phyloP scores from a whole-genome alignment of 352 stramenopile genomes.

The Phytophthora citricola region DNA sequence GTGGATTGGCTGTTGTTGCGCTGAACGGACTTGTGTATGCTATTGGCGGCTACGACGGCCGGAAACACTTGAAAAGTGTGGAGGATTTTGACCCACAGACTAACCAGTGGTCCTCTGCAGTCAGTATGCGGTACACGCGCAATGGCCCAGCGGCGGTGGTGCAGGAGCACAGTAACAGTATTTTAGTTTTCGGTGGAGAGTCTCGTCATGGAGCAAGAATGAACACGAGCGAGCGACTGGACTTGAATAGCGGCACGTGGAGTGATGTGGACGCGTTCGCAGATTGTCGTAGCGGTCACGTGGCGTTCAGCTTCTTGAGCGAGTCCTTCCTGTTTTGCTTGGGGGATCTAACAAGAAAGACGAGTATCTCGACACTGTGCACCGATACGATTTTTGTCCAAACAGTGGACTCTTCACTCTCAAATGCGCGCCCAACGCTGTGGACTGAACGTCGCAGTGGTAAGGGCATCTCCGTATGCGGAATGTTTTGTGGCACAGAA shows the following conservation, averaged over 20 bases:
- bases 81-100: constrained; percentile 61
- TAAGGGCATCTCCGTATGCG: constrained; percentile 42
- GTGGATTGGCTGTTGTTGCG: constrained; percentile 60
- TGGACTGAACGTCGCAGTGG: constrained; percentile 67
- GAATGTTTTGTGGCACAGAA: constrained; percentile 51
- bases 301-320: constrained; percentile 59
- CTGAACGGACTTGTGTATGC: constrained; percentile 60
- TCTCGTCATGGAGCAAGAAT: constrained; percentile 69
- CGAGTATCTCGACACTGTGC: constrained; percentile 73
- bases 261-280: constrained; percentile 61
- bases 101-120: constrained; percentile 53
- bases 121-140: constrained; percentile 62
- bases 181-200: constrained; percentile 75
- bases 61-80: constrained; percentile 68
- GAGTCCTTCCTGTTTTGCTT: constrained; percentile 78
- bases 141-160: constrained; percentile 69
- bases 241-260: constrained; percentile 53
- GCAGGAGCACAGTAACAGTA: constrained; percentile 50
- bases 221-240: constrained; percentile 64
- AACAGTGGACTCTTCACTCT: constrained; percentile 67
- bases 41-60: constrained; percentile 76
- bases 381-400: constrained; percentile 72
- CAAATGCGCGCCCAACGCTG: constrained; percentile 69
- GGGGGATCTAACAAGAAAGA: constrained; percentile 84
- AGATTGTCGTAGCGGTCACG: constrained; percentile 72